Conservation (phyloP, 257 asterid genomes). For the Eustoma russellianum region DNA sequence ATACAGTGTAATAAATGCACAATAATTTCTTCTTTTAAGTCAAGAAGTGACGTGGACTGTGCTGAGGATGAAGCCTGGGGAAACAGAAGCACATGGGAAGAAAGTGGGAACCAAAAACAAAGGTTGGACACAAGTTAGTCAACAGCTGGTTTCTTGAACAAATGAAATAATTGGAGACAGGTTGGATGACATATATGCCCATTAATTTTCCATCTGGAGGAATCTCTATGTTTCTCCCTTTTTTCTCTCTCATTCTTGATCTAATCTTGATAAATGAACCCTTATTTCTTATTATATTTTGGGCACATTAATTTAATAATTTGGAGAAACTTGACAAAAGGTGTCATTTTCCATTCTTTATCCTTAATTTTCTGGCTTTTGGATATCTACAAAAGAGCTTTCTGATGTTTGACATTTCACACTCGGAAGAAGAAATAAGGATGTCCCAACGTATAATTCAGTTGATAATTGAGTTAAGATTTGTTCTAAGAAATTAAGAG, state of each 20-base stretch:
- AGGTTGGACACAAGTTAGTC: conserved; percentile 35
- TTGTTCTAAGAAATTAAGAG: too few relatives aligned
- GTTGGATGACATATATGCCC: conserved; percentile 49
- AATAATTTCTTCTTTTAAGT: conserved; percentile 8
- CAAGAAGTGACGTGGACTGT: conserved; percentile 35
- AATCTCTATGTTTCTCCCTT: conserved; percentile 25
- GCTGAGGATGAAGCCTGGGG: conserved; percentile 29
- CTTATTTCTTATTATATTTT: conserved; percentile 14
- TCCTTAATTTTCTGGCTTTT: conserved; percentile 4
- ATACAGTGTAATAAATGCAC: too few relatives aligned
- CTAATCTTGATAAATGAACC: conserved; percentile 52
- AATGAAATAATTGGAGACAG: conserved; percentile 71
- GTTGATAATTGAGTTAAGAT: too few relatives aligned
- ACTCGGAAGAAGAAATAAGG: too few relatives aligned
- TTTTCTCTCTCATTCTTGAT: conserved; percentile 27
- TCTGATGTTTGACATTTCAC: too few relatives aligned
- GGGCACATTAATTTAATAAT: conserved; percentile 4
- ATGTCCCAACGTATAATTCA: too few relatives aligned
- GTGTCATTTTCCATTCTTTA: conserved; percentile 10
- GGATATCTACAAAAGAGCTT: too few relatives aligned
- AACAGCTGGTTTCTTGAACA: conserved; percentile 51
- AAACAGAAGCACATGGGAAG: conserved; percentile 56
- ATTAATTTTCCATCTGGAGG: conserved; percentile 54
- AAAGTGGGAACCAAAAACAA: conserved; percentile 23
- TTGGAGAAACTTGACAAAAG: conserved; percentile 11